Evolutionary conservation across 352 stramenopile genomes (phyloP).

Genomic region (Phytopythium mirpurense): DNA sequence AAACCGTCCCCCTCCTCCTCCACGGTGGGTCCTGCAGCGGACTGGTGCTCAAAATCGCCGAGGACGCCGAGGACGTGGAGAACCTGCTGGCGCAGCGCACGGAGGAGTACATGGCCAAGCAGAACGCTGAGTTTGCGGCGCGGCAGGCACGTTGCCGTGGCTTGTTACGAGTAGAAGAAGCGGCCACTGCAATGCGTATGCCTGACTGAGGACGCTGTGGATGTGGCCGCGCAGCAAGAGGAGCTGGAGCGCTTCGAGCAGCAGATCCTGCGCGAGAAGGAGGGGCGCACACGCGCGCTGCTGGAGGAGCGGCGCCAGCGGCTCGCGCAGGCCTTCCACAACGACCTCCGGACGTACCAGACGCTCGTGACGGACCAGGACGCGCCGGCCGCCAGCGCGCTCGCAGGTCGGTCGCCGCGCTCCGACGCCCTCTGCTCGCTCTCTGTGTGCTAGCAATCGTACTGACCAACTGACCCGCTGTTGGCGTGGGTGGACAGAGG

Average conservation of each 20-base stretch:
- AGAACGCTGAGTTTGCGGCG: slow-evolving; percentile 69
- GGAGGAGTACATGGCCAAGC: slow-evolving; percentile 63
- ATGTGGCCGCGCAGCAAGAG: slow-evolving; percentile 34
- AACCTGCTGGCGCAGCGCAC: slow-evolving; percentile 57
- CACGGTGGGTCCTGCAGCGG: not conserved
- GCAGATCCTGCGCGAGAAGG: slow-evolving; percentile 56
- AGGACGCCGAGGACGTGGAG: slow-evolving; percentile 66
- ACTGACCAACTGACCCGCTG: not conserved
- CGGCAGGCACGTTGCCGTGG: slow-evolving; percentile 46
- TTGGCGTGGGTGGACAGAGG: slow-evolving; percentile 1
- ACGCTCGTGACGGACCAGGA: slow-evolving; percentile 60
- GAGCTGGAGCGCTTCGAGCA: slow-evolving; percentile 72
- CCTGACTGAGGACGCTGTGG: too few relatives aligned
- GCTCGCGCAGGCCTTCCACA: slow-evolving; percentile 58
- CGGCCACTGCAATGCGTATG: too few relatives aligned
- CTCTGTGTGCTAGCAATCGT: too few relatives aligned
- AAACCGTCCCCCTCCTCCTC: too few relatives aligned
- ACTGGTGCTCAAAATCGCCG: slow-evolving; percentile 51
- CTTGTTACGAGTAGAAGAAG: too few relatives aligned
- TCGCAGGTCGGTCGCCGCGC: not conserved
- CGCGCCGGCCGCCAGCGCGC: slow-evolving; percentile 12
- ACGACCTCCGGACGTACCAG: slow-evolving; percentile 80
- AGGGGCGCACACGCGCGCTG: slow-evolving; percentile 47
- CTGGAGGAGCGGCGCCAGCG: slow-evolving; percentile 50
- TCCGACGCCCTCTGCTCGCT: not conserved